Conservation (phyloP, 2,329 filamentous ascomycete genomes). For the Sporothrix brunneoviolacea region DNA sequence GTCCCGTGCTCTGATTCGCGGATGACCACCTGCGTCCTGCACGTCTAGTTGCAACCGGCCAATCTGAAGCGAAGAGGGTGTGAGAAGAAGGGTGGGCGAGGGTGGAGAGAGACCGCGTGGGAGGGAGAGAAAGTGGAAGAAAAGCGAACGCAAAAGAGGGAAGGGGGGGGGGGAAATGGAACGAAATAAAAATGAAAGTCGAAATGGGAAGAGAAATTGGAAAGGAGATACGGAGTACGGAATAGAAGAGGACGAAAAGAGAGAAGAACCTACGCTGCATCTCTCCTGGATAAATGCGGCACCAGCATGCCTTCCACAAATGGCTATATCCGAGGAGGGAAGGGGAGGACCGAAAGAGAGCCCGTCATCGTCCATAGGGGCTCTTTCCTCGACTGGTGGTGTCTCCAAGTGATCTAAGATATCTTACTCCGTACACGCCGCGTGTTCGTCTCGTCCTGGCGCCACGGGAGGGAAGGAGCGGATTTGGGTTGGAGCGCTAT, state of each 20-base stretch:
- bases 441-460: slow-evolving; percentile 2
- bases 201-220: not conserved
- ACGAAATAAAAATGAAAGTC: not conserved
- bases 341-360: no score
- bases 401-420: no score
- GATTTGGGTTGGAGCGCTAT: slow-evolving; percentile 4
- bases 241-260: not conserved
- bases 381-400: no score
- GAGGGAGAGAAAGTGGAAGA: not conserved
- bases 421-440: not conserved
- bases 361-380: no score
- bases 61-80: slow-evolving; percentile 11
- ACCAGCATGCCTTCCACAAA: no score
- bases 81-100: not conserved
- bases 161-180: not conserved
- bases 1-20: slow-evolving; percentile 12
- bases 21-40: slow-evolving; percentile 11
- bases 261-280: no score
- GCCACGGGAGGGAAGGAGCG: slow-evolving; percentile 11
- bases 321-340: no score
- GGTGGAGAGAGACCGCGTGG: slow-evolving; percentile 7
- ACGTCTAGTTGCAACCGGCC: slow-evolving; percentile 12
- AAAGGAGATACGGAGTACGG: not conserved
- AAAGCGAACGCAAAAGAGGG: not conserved
- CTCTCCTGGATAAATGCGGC: no score